Evolutionary conservation across 768 basidiomycete species (phyloP), one percentile per base, ranked within the genome.

Genomic region (Boletus rufocinnamomeus): DNA sequence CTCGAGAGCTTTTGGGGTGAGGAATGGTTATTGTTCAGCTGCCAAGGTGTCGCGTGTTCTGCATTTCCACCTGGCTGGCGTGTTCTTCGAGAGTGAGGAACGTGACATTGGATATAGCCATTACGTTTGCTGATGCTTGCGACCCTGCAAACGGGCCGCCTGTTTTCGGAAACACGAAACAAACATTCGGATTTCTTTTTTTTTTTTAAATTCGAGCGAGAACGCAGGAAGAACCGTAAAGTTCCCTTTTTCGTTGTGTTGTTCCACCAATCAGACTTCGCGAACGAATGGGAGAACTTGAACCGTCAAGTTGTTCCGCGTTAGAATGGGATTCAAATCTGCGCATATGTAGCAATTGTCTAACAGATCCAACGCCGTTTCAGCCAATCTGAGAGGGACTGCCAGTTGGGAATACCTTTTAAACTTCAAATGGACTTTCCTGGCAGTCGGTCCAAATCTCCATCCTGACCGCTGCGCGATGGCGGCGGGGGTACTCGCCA

Each of bases 391-490:
- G 43, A 52, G 17, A n/a, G n/a, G 27, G 40, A 47, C 54, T 8
- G 50, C 47, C 52, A 11, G n/a, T 32, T 25, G 13, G 13, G 28
- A 32, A 41, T 32, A 30, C 30, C 38, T 14, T 27, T 46, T 52
- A 41, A 23, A 56, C 56, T 17, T 54, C 50, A 32, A 53, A 48
- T 27, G 48, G 58, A n/a, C 52, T 59, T 57, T 21, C 44, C 25
- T 45, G n/a, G 6, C 2, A 21, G 25, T 47, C 40, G n/a, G 59
- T 50, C 43, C 51, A 52, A 55, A 70, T 69, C 54, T 67, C 59
- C 59, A 64, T 64, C 51, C 49, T 60, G 38, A 10, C 66, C 63
- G 66, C 68, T n/a, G n/a, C 52, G 63, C 67, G 68, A 70, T 57
- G 68, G 67, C 68, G 56, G 59, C 67, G 67, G 68, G 59, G 57